Conservation (phyloP, 169 alveolate species). For the Babesia bigemina region DNA sequence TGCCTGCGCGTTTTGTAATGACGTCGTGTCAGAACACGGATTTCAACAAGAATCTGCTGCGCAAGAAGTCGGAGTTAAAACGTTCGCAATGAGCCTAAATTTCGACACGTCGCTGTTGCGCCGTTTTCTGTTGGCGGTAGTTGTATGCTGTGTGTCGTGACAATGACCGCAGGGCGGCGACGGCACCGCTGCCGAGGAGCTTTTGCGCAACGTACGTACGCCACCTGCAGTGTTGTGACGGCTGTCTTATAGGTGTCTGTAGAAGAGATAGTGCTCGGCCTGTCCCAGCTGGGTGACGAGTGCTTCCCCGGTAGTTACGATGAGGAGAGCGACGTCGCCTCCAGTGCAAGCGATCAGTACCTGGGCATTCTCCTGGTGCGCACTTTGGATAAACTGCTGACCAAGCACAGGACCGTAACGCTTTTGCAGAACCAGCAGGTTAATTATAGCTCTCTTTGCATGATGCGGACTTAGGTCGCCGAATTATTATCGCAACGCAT, state of each 20-base stretch:
- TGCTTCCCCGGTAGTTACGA: conserved; percentile 28
- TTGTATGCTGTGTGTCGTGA: conserved; percentile 9
- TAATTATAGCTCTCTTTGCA: no score
- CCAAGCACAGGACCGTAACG: background rate
- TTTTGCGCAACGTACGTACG: conserved; percentile 40
- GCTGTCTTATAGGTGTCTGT: conserved; percentile 13
- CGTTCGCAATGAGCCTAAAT: conserved; percentile 13
- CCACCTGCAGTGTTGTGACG: background rate
- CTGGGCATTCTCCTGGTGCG: conserved; percentile 50
- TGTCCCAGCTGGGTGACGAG: conserved; percentile 34
- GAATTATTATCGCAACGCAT: conserved; percentile 24
- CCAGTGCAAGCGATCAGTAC: conserved; percentile 16
- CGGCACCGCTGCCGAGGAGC: conserved; percentile 41
- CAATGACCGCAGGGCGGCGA: conserved; percentile 38
- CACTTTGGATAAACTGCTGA: conserved; percentile 27
- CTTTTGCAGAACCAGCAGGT: conserved; percentile 53
- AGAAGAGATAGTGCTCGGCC: conserved; percentile 45
- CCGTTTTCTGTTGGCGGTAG: conserved; percentile 57
- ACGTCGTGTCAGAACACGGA: conserved; percentile 43
- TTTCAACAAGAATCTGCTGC: conserved; percentile 53
- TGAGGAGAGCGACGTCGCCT: background rate
- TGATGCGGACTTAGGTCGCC: conserved; percentile 2
- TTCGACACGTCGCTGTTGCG: conserved; percentile 20
- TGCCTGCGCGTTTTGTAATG: conserved; percentile 10
- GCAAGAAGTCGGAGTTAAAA: conserved; percentile 39